phyloP scores from a whole-genome alignment of 495 filamentous ascomycete genomes.

The Tuber calosporum region DNA sequence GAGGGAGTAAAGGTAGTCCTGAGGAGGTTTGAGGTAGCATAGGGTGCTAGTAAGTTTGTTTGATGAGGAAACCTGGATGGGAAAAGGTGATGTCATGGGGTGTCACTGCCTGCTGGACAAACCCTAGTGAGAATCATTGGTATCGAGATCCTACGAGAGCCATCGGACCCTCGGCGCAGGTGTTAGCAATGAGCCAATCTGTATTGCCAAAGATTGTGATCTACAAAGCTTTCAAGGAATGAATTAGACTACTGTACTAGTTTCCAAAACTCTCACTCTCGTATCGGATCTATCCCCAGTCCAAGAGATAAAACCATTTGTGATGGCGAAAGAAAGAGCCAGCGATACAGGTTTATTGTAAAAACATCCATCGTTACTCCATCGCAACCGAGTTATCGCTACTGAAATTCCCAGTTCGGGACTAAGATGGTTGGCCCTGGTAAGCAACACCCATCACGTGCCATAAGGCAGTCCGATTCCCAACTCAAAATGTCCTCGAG shows the following conservation, averaged over 20 bases:
- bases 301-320: not conserved
- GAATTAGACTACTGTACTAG: no score
- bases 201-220: not conserved
- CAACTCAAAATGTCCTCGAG: no score
- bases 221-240: not conserved
- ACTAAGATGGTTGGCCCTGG: no score
- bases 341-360: not conserved
- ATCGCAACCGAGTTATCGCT: no score
- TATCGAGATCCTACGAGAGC: not conserved
- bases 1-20: not conserved
- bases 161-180: not conserved
- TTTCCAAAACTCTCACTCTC: not conserved
- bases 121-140: not conserved
- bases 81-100: not conserved
- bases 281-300: not conserved
- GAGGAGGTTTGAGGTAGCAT: not conserved
- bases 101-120: not conserved
- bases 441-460: no score
- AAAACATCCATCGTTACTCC: no score
- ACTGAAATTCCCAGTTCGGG: no score
- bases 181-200: not conserved
- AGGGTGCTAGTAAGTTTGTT: not conserved
- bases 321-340: not conserved
- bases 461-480: no score
- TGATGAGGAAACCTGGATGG: not conserved